Conservation (phyloP, 768 basidiomycete species). For the Paxillus ammoniavirescens region DNA sequence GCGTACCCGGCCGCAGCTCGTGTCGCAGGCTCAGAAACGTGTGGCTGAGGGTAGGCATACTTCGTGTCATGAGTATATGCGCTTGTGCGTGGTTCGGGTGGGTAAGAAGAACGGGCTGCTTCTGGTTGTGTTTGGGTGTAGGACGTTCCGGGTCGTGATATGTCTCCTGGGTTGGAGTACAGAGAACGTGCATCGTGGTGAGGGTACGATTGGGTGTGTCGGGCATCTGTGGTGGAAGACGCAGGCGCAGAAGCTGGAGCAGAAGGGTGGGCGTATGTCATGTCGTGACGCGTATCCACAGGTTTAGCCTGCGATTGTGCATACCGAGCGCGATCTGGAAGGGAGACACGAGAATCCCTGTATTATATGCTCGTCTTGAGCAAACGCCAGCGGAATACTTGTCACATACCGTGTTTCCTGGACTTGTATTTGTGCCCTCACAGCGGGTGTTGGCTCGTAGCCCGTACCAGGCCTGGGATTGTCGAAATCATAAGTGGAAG, state of each 20-base stretch:
- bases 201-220: conserved; percentile 20
- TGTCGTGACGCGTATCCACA: conserved; percentile 24
- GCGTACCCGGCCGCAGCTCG: conserved; percentile 13
- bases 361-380: conserved; percentile 10
- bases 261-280: conserved; percentile 16
- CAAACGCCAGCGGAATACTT: background rate
- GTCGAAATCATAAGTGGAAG: conserved; percentile 21
- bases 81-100: conserved; percentile 15
- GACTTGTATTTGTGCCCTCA: conserved; percentile 19
- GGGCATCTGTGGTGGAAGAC: conserved; percentile 15
- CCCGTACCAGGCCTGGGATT: conserved; percentile 15
- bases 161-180: conserved; percentile 20
- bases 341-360: conserved; percentile 23
- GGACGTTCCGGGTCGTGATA: conserved; percentile 20
- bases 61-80: conserved; percentile 26
- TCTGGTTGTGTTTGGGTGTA: conserved; percentile 17
- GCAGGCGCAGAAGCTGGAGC: conserved; percentile 12
- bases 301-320: conserved; percentile 16
- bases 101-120: conserved; percentile 13
- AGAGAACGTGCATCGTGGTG: conserved; percentile 20
- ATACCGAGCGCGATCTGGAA: conserved; percentile 23
- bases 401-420: conserved; percentile 25
- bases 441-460: conserved; percentile 15
- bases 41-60: conserved; percentile 20
- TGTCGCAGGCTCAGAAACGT: conserved; percentile 13